Evolutionary conservation across 805 yeast genomes (phyloP), one percentile per base, ranked within the genome.

Genomic region (Clavispora asparagi): DNA sequence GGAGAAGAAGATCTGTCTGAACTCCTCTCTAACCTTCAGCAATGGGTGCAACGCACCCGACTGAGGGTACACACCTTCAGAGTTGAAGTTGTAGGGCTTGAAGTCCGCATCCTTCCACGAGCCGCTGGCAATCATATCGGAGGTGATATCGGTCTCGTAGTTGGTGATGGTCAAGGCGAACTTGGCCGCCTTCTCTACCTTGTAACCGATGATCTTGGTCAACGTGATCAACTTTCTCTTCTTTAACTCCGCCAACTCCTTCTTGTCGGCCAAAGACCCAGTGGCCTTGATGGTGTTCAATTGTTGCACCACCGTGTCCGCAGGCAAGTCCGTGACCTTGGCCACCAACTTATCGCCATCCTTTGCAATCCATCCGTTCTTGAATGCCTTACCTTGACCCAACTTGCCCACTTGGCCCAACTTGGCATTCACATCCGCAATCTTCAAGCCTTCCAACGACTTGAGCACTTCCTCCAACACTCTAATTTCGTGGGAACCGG

Each of bases 341-440:
- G 87, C 64, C 42, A 87, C 79, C 56, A 92, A 77, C 59, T 77
- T 81, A 57, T 87, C 95, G 47, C 92, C 95, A 48, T 85, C 87
- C 65, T 95, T 94, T 53, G 79, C 71, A 59, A 94, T 83, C 99
- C 99, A 94, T 37, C 95, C 95, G 66, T 91, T 91, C 69, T 90
- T 92, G 79, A 94, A 95, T 14, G 98, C 99, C 60, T 91, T 83
- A 57, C 95, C 96, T 72, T 94, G 99, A 52, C 99, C 99, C 53
- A 92, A 77, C 57, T 84, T 83, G 52, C 97, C 98, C 49, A 81
- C 81, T 43, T 81, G 72, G 46, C 97, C 97, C 69, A 92, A 73
- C 54, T 84, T 78, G 46, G 82, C 63, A 48, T 68, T 65, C 44
- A 86, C 87, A 44, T 92, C 97, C 23, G 85, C 64, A 57, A 94